A percentile compares a stretch with the other conserved stretches of the same genome.
These are phyloP conservation scores for Eimeria praecox DNA, from an alignment of 169 alveolate species.

Conservation along the genomic window DNA sequence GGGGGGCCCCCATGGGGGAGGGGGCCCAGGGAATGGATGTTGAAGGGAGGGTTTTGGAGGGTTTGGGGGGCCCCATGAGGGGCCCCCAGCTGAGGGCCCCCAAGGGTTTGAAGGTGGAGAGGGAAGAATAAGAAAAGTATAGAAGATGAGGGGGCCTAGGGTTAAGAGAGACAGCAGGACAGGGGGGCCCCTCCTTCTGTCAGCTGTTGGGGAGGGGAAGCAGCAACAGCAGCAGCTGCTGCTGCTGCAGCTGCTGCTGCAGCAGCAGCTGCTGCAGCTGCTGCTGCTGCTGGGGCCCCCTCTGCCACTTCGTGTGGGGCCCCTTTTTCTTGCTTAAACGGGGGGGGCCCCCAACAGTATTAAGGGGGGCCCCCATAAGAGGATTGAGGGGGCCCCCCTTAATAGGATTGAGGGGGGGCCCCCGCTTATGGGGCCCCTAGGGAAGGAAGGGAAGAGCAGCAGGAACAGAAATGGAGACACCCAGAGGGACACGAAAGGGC, in stretches of 20 bases:
- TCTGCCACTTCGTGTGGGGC: not conserved
- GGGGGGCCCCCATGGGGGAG: not conserved
- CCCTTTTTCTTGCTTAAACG: not conserved
- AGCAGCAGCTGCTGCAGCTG: not conserved
- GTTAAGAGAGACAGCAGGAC: too few species aligned
- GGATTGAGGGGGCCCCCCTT: too few species aligned
- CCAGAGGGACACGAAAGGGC: not conserved
- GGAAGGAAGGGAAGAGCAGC: not conserved
- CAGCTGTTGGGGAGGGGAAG: not conserved
- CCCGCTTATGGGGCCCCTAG: not conserved
- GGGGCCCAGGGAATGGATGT: too few species aligned
- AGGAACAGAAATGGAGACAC: not conserved
- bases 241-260: not conserved
- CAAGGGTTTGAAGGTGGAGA: not conserved
- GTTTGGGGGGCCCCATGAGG: not conserved
- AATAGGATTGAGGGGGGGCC: not conserved
- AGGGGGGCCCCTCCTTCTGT: constrained; percentile 7
- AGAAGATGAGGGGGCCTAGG: not conserved
- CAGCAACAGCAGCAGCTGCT: not conserved
- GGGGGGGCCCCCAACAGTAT: not conserved
- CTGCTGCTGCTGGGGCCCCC: not conserved
- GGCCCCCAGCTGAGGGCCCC: not conserved
- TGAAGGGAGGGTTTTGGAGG: not conserved
- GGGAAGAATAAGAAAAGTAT: not conserved
- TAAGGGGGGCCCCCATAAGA: not conserved